These are phyloP conservation scores for Wakefieldia striispora DNA, from an alignment of 768 basidiomycete genomes.

Conservation along the genomic window DNA sequence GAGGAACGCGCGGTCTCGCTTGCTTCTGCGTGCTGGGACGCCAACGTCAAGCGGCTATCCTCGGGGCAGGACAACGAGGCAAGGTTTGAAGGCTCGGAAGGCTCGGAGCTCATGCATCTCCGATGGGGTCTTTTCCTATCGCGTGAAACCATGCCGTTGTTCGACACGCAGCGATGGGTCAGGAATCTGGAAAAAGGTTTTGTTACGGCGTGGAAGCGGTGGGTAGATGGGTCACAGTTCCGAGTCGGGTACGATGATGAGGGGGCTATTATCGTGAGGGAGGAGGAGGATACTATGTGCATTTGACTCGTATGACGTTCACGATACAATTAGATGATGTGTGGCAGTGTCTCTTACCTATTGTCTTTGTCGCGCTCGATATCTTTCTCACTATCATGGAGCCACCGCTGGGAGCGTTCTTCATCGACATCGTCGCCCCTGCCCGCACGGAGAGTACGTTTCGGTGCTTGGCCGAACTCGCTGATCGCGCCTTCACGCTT, in stretches of 20 bases:
- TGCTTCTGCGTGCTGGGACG: constrained; percentile 30
- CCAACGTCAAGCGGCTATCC: constrained; percentile 3
- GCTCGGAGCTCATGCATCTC: constrained; percentile 39
- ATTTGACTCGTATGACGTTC: too few relatives aligned
- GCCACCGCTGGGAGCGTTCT: constrained; percentile 8
- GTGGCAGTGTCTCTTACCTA: too few relatives aligned
- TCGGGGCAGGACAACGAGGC: not conserved
- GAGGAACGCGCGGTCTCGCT: constrained; percentile 44
- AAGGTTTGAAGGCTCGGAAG: not conserved
- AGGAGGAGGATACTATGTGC: constrained; percentile 22
- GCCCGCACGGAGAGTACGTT: constrained; percentile 2
- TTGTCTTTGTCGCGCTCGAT: not conserved
- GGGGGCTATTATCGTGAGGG: constrained; percentile 28
- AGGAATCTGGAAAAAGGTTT: constrained; percentile 46
- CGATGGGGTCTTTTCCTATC: constrained; percentile 41
- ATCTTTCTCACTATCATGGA: constrained; percentile 8
- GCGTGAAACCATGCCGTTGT: constrained; percentile 43
- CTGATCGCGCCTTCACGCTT: constrained; percentile 19
- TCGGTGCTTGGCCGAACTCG: constrained; percentile 16
- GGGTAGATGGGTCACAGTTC: constrained; percentile 43
- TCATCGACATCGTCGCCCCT: constrained; percentile 13
- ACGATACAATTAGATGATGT: too few relatives aligned
- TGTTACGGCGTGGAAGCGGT: constrained; percentile 44
- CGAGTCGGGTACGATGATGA: constrained; percentile 30
- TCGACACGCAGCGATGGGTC: constrained; percentile 49